Base-by-base conservation (phyloP, 1,284 basidiomycete genomes). In the Sanghuangporus baumii region DNA sequence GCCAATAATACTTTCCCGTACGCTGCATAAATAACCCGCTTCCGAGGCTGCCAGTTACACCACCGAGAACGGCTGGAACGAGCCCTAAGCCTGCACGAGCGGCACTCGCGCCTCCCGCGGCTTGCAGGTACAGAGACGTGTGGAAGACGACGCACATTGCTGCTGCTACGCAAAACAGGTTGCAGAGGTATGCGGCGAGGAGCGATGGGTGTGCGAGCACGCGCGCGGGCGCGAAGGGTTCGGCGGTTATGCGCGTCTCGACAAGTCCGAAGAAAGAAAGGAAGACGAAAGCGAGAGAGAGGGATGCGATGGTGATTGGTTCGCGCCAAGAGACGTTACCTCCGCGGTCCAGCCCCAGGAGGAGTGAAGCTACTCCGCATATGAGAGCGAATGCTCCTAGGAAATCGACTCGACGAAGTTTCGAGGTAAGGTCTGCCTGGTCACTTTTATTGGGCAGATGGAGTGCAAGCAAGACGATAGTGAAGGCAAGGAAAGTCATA, bases 361-460 rank as follows among this genome's bases (percentile, higher is more conserved):
- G 79, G 6, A 88, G 76, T 65, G 75, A 74, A 71, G 84, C 82
- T 38, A 85, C 74, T 34, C 80, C 73, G 18, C 78, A 60, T 23
- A 87, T 76, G 51, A 87, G 80, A 7, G 78, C 73, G 48, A 78
- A 55, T 0, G 85, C 81, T 18, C 85, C 85, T 1, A 72, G 72
- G 66, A 86, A 86, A 72, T 88, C 85, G 56, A 88, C 74, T 14
- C 85, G 79, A 61, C 76, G 78, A 58, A 87, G 70, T 61, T 84
- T 85, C 1, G 73, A 72, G 23, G 70, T 70, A 67, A 84, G 75
- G 57, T 74, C 66, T 11, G 75, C 71, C 0, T 68, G 67, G 7
- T 75, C 71, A 3, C 67, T 67, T 59, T 74, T 74, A 6, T 36
- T 31, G 0, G 84, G 83, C 4, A 85, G 75, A 55, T 79, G 74